These are phyloP conservation scores for Psilocybe cubensis DNA, from an alignment of 768 basidiomycete species.

Conservation along the genomic window DNA sequence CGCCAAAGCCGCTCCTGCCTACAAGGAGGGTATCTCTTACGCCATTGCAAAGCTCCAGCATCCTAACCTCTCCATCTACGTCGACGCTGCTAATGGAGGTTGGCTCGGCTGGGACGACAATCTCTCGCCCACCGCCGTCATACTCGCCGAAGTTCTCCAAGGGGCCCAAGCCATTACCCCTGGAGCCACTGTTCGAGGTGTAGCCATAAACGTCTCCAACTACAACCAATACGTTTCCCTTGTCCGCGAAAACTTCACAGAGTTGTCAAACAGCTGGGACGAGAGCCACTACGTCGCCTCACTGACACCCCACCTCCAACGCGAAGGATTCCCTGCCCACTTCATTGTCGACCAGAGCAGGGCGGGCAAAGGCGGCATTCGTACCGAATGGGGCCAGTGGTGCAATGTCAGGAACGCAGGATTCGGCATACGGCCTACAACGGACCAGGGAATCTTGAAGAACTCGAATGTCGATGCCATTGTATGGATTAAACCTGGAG, in stretches of 20 bases:
- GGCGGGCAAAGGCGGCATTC: constrained; percentile 27
- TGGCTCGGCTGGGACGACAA: constrained; percentile 39
- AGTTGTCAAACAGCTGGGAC: constrained; percentile 31
- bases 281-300: constrained; percentile 34
- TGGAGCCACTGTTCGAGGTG: constrained; percentile 31
- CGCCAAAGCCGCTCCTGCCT: constrained; percentile 30
- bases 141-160: constrained; percentile 31
- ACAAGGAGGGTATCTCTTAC: constrained; percentile 27
- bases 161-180: constrained; percentile 28
- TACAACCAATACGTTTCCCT: constrained; percentile 34
- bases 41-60: constrained; percentile 31
- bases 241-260: constrained; percentile 26
- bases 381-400: constrained; percentile 23
- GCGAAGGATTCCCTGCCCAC: constrained; percentile 33
- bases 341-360: constrained; percentile 42
- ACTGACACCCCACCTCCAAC: constrained; percentile 31
- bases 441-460: constrained; percentile 19
- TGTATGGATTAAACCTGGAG: constrained; percentile 46
- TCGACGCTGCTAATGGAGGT: constrained; percentile 37
- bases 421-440: constrained; percentile 37
- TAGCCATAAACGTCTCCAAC: constrained; percentile 36
- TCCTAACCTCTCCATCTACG: constrained; percentile 31
- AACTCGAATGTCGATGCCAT: constrained; percentile 38
- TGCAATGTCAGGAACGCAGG: constrained; percentile 31
- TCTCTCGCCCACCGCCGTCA: constrained; percentile 30